Conservation (phyloP, 805 yeast species). For the Isabelozyma rhagii region DNA sequence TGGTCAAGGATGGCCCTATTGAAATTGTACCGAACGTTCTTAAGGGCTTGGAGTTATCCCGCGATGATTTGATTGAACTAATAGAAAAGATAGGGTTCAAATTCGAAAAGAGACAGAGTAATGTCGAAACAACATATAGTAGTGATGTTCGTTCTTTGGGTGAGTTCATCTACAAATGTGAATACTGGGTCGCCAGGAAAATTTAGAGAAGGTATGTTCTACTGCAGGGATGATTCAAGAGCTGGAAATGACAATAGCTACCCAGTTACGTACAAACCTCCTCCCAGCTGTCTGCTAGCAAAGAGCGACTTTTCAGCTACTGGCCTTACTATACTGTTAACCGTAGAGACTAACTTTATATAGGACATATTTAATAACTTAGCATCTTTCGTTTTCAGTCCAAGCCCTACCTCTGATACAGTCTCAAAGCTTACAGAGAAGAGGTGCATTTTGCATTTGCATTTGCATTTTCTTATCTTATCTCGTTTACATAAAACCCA, state of each 20-base stretch:
- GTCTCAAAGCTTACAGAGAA: too few species aligned
- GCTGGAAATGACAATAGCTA: too few species aligned
- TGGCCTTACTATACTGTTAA: too few species aligned
- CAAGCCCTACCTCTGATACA: too few species aligned
- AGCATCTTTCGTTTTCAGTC: too few species aligned
- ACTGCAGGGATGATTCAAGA: too few species aligned
- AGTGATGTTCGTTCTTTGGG: constrained; percentile 51
- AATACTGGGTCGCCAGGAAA: constrained; percentile 62
- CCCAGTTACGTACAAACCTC: too few species aligned
- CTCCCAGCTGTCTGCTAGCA: too few species aligned
- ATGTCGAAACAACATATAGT: constrained; percentile 51
- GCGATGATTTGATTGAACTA: constrained; percentile 51
- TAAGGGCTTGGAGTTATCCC: constrained; percentile 58
- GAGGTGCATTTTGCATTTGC: too few species aligned
- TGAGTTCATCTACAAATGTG: constrained; percentile 57
- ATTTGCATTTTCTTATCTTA: background rate
- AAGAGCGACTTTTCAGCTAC: too few species aligned
- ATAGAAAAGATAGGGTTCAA: constrained; percentile 49
- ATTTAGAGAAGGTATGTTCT: background rate
- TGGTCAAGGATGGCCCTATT: constrained; percentile 16
- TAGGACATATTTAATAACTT: too few species aligned
- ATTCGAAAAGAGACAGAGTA: constrained; percentile 42
- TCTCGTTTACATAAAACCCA: background rate
- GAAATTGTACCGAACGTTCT: constrained; percentile 30
- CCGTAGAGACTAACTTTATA: too few species aligned